Percentiles rank a stretch among this genome's conserved stretches.
phyloP scores from a whole-genome alignment of 2,329 filamentous ascomycete species.

The Diplodia scrobiculata region DNA sequence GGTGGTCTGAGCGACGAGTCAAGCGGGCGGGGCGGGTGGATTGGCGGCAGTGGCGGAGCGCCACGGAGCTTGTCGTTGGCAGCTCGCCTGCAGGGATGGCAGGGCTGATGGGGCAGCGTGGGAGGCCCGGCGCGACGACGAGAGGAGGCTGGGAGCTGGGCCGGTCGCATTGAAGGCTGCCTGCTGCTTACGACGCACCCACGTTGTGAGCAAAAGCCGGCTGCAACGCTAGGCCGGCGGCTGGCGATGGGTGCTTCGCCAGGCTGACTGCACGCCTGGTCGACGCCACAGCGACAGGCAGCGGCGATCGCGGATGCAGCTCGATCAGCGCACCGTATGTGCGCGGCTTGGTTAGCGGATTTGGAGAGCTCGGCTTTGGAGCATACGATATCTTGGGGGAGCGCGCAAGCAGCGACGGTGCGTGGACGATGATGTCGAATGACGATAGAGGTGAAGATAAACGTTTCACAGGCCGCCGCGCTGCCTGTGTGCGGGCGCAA shows the following conservation, averaged over 20 bases:
- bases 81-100: constrained; percentile 3
- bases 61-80: constrained; percentile 26
- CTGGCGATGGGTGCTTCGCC: neutral
- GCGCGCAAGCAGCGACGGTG: neutral
- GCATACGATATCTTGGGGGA: neutral
- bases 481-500: neutral
- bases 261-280: neutral
- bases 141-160: constrained; percentile 6
- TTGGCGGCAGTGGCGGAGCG: constrained; percentile 24
- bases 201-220: neutral
- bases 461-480: constrained; percentile 14
- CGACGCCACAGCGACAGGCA: neutral
- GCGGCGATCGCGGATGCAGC: constrained; percentile 14
- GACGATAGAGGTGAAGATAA: constrained; percentile 23
- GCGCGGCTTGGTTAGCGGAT: neutral
- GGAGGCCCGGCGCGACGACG: neutral
- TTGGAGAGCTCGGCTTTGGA: neutral
- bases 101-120: neutral
- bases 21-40: constrained; percentile 22
- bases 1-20: constrained; percentile 25
- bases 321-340: neutral
- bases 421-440: neutral
- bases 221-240: neutral
- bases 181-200: neutral
- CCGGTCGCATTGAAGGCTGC: neutral